Base-by-base conservation (phyloP, 2,329 filamentous ascomycete genomes). In the Aspergillus amoenus region DNA sequence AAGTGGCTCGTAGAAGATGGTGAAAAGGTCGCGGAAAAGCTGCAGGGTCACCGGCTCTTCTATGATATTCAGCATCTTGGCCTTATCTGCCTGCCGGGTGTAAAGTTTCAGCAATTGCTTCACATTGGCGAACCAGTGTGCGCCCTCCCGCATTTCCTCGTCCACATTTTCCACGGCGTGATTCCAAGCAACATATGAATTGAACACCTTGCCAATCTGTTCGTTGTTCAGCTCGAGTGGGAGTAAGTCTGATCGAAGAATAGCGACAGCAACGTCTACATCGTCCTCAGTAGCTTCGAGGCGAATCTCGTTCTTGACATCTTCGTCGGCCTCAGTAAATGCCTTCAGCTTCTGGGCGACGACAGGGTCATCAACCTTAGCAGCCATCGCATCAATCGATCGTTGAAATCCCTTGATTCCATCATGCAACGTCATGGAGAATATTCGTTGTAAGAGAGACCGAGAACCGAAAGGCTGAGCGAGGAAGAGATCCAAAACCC, bases 21-120 rank as follows among this genome's bases (percentile, higher is more conserved):
- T 96, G 73, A 99, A 97, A 22, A 99, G 82, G 69, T 99, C 94
- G 47, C 92, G 87, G 82, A 99, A 94, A 27, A 99, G 83, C 70
- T 95, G 89, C n/a, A 99, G 81, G 0, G 94, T 97, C n/a, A 93
- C 93, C 0, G 94, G 91, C 78, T 99, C 93, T 76, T 97, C 93
- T 52, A 99, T 94, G 68, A 97, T 87, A 61, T 87, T 85, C 54
- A 97, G 81, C 93, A 99, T 97, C 93, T 96, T 97, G 32, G 87
- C 81, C 85, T 99, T 99, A 73, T 99, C 94, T 47, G 93, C 84
- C 70, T 96, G 91, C 48, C 94, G 84, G 11, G 91, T 93, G 74
- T 92, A 89, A 34, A 99, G 81, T 78, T 97, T 97, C 69, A 97
- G 81, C 37, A 97, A 83, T 73, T 97, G 93, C 77, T 99, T 99